Conservation (phyloP, 352 stramenopile species). For the Globisporangium rhizosaccharum region DNA sequence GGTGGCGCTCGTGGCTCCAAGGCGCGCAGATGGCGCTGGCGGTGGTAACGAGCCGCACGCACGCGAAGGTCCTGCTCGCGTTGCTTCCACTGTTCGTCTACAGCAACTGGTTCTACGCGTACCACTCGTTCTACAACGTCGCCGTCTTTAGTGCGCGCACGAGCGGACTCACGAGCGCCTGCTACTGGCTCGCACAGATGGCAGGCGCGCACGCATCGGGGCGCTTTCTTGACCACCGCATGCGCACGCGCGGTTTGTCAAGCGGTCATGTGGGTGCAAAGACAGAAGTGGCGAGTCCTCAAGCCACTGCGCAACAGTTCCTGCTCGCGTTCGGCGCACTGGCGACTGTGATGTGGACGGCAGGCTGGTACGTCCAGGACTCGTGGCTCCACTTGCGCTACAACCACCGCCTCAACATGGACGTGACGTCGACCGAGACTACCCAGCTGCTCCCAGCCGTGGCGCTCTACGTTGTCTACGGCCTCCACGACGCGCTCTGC, state of each 20-base stretch:
- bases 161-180: constrained; percentile 26
- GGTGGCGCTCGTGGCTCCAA: background rate
- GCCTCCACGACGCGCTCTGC: constrained; percentile 65
- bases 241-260: background rate
- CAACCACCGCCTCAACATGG: constrained; percentile 16
- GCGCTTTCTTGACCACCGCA: constrained; percentile 18
- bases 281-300: background rate
- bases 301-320: constrained; percentile 4
- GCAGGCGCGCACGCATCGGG: constrained; percentile 24
- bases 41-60: constrained; percentile 1
- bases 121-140: constrained; percentile 53
- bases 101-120: constrained; percentile 69
- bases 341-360: constrained; percentile 33
- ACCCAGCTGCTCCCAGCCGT: constrained; percentile 14
- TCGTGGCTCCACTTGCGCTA: constrained; percentile 19
- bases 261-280: background rate
- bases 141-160: constrained; percentile 37
- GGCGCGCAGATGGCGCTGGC: background rate
- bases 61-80: constrained; percentile 12
- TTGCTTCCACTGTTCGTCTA: constrained; percentile 50
- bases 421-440: constrained; percentile 11
- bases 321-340: constrained; percentile 18
- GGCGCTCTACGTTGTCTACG: constrained; percentile 63
- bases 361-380: constrained; percentile 22
- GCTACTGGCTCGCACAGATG: constrained; percentile 48